Evolutionary conservation across 2,329 filamentous ascomycete genomes (phyloP).

Genomic region (Penicillium corylophilum): DNA sequence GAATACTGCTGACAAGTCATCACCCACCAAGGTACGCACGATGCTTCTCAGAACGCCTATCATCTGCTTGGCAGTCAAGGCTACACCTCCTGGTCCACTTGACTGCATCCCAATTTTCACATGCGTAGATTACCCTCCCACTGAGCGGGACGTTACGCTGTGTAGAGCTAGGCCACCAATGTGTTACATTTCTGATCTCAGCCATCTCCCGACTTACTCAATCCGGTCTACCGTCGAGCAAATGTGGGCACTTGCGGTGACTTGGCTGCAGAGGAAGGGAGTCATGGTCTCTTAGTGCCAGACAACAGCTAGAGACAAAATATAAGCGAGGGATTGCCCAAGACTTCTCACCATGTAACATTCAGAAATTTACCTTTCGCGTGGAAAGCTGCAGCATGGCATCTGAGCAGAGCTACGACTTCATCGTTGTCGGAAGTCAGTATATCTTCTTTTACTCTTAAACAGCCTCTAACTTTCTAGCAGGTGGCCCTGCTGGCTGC

Average conservation of each 20-base stretch:
- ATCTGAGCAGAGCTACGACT: conserved; percentile 9
- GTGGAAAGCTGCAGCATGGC: not conserved
- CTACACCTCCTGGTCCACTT: no score
- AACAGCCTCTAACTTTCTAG: not conserved
- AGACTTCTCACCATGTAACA: no score
- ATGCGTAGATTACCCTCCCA: no score
- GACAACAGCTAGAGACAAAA: not conserved
- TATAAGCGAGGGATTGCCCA: not conserved
- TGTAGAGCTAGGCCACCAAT: no score
- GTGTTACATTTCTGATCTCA: not conserved
- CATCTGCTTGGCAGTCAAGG: no score
- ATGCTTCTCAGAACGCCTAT: no score
- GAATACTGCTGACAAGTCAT: no score
- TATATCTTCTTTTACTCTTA: not conserved
- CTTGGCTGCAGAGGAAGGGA: not conserved
- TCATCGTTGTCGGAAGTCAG: conserved; percentile 22
- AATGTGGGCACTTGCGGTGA: not conserved
- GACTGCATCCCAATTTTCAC: no score
- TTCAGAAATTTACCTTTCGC: not conserved
- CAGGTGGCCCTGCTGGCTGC: conserved; percentile 62
- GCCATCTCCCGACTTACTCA: not conserved
- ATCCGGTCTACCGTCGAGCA: not conserved
- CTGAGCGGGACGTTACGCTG: no score
- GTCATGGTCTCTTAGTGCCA: no score
- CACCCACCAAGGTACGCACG: no score